Base-by-base conservation (phyloP, 306 rosid species). In the Begonia fuchsioides region DNA sequence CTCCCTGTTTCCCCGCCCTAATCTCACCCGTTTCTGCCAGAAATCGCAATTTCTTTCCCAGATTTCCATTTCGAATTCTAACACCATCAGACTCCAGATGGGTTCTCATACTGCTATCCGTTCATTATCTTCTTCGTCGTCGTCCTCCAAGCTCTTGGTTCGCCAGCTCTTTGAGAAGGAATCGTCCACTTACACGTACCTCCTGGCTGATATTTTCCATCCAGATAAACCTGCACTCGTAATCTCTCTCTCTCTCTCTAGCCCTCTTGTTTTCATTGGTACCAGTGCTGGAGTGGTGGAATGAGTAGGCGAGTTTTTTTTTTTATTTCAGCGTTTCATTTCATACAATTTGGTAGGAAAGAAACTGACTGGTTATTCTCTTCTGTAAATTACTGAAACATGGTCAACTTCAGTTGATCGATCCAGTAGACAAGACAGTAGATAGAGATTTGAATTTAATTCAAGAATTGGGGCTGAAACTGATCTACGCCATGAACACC, bases 151-250 rank as follows among this genome's bases (percentile, higher is more conserved):
- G 50, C 87, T 90, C 50, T 70, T 90, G 68, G 75, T 90, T 17
- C 98, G 95, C 16, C 94, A 90, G 76, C 90, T 90, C 45, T 90
- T 84, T 44, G 95, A 84, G 82, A 84, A 81, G 73, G 98, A 90
- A 11, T 90, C 98, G 1, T 90, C 95, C 20, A 90, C 95, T 41
- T 90, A 76, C 54, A 85, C 98, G 0, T 85, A 85, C 61, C 75
- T 90, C 67, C 95, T 90, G 19, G 94, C 98, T 19, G 85, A 90
- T 57, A 62, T 66, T 12, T 70, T 77, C 6, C 92, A 84, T 61
- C 79, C 92, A 38, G 78, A 70, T 0, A 90, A 75, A 59, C 92
- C 94, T 1, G 95, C 95, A 15, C 67, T 90, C 52, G 94, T 90
- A 44, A 17, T 69, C 39, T 58, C 41, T 47, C 39, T 17, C 39